These are phyloP conservation scores for Pythium dissotocum DNA, from an alignment of 352 stramenopile genomes.

Conservation along the genomic window DNA sequence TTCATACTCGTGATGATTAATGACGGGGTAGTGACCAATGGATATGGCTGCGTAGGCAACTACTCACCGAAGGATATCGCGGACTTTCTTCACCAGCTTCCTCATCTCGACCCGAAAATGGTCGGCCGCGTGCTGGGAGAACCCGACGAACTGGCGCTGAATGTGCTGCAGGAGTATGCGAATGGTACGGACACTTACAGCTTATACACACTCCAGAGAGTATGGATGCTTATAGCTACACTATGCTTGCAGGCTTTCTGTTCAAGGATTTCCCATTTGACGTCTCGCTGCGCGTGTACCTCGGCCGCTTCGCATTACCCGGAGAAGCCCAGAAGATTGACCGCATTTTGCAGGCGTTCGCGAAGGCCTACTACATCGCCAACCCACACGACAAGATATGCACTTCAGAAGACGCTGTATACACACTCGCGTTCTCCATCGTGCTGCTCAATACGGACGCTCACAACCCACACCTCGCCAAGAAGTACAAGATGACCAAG, in stretches of 20 bases:
- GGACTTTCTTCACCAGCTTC: constrained; percentile 62
- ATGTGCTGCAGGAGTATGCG: constrained; percentile 71
- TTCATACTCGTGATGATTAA: constrained; percentile 1
- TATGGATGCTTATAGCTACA: not conserved
- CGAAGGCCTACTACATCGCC: constrained; percentile 56
- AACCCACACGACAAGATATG: constrained; percentile 57
- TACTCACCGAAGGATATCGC: constrained; percentile 60
- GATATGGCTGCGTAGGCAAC: constrained; percentile 25
- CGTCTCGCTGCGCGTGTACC: constrained; percentile 68
- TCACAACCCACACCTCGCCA: constrained; percentile 64
- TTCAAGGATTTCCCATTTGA: constrained; percentile 67
- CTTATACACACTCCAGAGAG: too few relatives aligned
- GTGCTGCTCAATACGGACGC: constrained; percentile 83
- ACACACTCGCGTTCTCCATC: constrained; percentile 77
- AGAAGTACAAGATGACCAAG: constrained; percentile 75
- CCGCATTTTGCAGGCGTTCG: constrained; percentile 80
- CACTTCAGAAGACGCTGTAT: constrained; percentile 69
- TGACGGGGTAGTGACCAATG: not conserved
- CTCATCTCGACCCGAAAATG: constrained; percentile 69
- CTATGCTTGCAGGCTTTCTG: constrained; percentile 52
- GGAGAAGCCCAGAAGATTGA: constrained; percentile 86
- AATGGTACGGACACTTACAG: constrained; percentile 31
- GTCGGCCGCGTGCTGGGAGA: constrained; percentile 71
- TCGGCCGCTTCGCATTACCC: constrained; percentile 68
- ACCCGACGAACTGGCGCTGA: constrained; percentile 55